Evolutionary conservation across 306 rosid species (phyloP), one percentile per base, ranked within the genome.

Genomic region (Malus domestica): DNA sequence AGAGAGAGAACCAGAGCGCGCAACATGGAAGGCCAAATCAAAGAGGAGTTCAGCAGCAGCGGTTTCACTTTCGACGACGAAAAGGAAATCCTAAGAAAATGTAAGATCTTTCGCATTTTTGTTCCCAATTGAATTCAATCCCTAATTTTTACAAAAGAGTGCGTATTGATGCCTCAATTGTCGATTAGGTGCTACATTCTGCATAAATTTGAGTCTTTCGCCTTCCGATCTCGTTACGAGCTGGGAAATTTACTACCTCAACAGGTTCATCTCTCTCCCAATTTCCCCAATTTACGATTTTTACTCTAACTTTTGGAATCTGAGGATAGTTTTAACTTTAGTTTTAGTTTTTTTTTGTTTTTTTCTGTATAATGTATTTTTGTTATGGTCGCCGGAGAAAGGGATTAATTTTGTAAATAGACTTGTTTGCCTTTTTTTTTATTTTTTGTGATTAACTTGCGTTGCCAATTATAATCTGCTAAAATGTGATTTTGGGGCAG

Each of bases 221-320:
- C 90, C 97, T 81, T 84, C 92, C 4, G 97, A 92, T 75, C 85
- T 95, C 62, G 92, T 90, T 76, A 92, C 97, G 22, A 85, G 88
- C 81, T 95, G 98, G 98, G 98, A 90, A 78, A 83, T 85, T 71
- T 88, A 95, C 86, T 92, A 92, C 78, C 99, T 92, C 74, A 95
- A 95, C 83, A 92, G 99, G 97, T 95, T 23, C 70, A 60, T 55
- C 27, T 64, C 46, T 40, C 67, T 67, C 75, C 51, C 27, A n/a
- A 22, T 33, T 22, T 10, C 67, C 74, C 38, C 4, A 57, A 14
- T 44, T 74, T 74, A 18, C 23, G 30, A 10, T 25, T 22, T 2
- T 38, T 45, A 4, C 23, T 19, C 9, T 4, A 4, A 35, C 15
- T 1, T 18, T 15, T 29, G 42, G n/a, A 60, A 51, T 10, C 30